These are phyloP conservation scores for Triticum urartu DNA, from an alignment of 176 grass and related monocot genomes.

Conservation along the genomic window DNA sequence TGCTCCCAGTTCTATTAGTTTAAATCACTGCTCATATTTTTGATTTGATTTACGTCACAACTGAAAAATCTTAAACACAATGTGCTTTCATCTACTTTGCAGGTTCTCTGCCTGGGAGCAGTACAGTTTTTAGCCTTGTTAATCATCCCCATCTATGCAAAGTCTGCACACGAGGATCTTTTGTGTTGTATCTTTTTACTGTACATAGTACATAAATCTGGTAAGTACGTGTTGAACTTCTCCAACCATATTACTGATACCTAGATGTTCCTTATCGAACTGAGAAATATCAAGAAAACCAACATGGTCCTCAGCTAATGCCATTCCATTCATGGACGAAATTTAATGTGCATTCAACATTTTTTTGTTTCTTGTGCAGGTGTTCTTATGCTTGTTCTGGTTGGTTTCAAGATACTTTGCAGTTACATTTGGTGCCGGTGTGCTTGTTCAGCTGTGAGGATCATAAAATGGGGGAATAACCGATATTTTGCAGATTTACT, in stretches of 20 bases:
- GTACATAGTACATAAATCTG: neutral
- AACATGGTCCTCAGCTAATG: neutral
- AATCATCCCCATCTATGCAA: neutral
- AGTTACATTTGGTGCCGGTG: neutral
- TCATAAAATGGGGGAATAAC: neutral
- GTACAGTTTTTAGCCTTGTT: neutral
- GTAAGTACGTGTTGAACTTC: neutral
- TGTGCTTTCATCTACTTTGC: neutral
- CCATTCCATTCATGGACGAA: neutral
- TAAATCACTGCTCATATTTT: neutral
- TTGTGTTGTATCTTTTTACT: neutral
- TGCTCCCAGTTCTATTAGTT: no score
- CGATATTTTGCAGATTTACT: neutral
- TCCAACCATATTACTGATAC: neutral
- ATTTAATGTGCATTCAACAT: neutral
- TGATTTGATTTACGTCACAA: neutral
- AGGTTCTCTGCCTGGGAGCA: neutral
- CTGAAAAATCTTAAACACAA: neutral
- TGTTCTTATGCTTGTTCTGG: neutral
- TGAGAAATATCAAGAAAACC: neutral
- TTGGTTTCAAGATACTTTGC: neutral
- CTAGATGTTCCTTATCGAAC: neutral
- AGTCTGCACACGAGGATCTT: neutral
- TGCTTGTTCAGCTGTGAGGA: neutral
- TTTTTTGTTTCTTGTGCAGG: neutral